Evolutionary conservation across 2,329 filamentous ascomycete species (phyloP).

Genomic region (Hypocrella siamensis): DNA sequence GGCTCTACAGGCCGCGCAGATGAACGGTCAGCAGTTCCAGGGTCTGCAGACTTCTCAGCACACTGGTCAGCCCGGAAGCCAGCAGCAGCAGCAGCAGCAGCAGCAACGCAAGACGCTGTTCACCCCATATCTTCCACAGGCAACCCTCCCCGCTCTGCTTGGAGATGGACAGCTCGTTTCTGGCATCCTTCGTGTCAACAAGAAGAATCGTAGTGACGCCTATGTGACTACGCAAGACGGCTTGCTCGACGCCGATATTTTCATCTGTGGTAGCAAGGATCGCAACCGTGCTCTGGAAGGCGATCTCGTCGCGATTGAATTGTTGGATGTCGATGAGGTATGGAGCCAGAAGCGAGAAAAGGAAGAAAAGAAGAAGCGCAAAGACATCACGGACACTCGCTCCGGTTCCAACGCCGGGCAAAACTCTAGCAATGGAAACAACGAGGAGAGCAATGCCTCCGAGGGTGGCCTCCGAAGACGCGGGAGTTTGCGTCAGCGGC

Average conservation of each 20-base stretch:
- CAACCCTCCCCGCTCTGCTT: slow-evolving; percentile 77
- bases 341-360: slow-evolving; percentile 99
- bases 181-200: slow-evolving; percentile 94
- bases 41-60: slow-evolving; percentile 58
- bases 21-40: slow-evolving; percentile 62
- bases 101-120: slow-evolving; percentile 97
- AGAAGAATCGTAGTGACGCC: slow-evolving; percentile 97
- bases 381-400: slow-evolving; percentile 90
- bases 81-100: slow-evolving; percentile 43
- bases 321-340: slow-evolving; percentile 94
- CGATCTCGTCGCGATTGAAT: slow-evolving; percentile 86
- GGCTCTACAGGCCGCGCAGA: slow-evolving; percentile 76
- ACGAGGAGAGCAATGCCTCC: slow-evolving; percentile 43
- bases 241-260: slow-evolving; percentile 87
- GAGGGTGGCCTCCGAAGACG: slow-evolving; percentile 84
- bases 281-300: slow-evolving; percentile 93
- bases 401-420: slow-evolving; percentile 60
- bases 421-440: slow-evolving; percentile 44
- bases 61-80: slow-evolving; percentile 46
- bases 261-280: slow-evolving; percentile 98
- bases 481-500: slow-evolving; percentile 88
- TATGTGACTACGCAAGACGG: slow-evolving; percentile 89
- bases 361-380: slow-evolving; percentile 99
- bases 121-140: slow-evolving; percentile 92
- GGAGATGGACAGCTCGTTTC: slow-evolving; percentile 88